Evolutionary conservation across 1,284 basidiomycete genomes (phyloP).

Genomic region (Malassezia slooffiae): DNA sequence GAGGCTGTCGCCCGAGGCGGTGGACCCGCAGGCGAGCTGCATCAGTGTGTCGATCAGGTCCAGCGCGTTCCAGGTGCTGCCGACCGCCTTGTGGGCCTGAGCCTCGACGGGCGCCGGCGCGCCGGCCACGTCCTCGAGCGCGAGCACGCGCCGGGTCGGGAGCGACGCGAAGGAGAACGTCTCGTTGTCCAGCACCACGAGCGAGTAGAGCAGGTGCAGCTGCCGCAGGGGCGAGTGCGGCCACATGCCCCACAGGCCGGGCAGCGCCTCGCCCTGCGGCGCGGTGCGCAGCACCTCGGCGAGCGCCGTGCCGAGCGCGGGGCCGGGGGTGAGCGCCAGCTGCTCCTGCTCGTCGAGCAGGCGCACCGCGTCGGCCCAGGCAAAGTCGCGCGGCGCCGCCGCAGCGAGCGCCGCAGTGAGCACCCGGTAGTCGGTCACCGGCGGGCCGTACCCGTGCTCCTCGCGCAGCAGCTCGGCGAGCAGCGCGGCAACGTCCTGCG

Average conservation of each 20-base stretch:
- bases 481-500: constrained; percentile 30
- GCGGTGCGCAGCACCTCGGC: constrained; percentile 44
- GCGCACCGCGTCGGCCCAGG: constrained; percentile 46
- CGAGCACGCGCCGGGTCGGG: constrained; percentile 29
- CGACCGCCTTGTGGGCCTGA: constrained; percentile 59
- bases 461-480: constrained; percentile 31
- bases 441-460: constrained; percentile 20
- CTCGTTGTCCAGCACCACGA: constrained; percentile 66
- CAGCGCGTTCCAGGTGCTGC: constrained; percentile 83
- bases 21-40: constrained; percentile 81
- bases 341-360: constrained; percentile 48
- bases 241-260: constrained; percentile 54
- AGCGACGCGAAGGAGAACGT: constrained; percentile 62
- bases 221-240: constrained; percentile 73
- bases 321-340: constrained; percentile 47
- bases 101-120: constrained; percentile 65
- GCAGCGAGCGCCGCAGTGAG: constrained; percentile 17
- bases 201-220: constrained; percentile 71
- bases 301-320: constrained; percentile 25
- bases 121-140: constrained; percentile 20
- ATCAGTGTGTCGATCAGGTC: constrained; percentile 76
- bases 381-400: constrained; percentile 18
- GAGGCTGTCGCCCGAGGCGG: constrained; percentile 42
- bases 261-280: constrained; percentile 47
- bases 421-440: constrained; percentile 21